These are phyloP conservation scores for Gossypium arboreum DNA, from an alignment of 345 rosid genomes.

Conservation along the genomic window DNA sequence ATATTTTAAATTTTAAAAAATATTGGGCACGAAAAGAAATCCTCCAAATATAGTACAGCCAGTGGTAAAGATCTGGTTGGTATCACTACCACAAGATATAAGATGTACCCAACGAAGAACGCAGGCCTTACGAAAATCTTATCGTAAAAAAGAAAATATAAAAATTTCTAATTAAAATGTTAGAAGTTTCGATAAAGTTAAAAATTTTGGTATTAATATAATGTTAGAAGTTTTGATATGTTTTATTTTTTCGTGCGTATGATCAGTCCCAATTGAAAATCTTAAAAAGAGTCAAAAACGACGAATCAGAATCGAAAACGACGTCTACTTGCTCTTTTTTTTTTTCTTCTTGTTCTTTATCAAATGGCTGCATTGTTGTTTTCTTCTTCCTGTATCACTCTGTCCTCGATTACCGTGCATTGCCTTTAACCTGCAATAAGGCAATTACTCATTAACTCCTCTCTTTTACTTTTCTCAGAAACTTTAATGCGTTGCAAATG, in stretches of 20 bases:
- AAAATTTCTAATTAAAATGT: too few species aligned
- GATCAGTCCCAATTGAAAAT: background rate
- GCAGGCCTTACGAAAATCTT: too few species aligned
- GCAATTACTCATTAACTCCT: background rate
- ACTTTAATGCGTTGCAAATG: slow-evolving; percentile 22
- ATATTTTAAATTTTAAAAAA: too few species aligned
- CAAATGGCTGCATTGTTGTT: slow-evolving; percentile 15
- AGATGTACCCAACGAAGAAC: background rate
- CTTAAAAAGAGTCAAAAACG: background rate
- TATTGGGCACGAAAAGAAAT: background rate
- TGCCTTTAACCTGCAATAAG: slow-evolving; percentile 16
- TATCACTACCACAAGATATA: background rate
- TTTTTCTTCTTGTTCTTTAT: background rate
- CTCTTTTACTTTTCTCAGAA: background rate
- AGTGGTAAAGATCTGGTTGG: background rate
- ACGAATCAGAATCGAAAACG: slow-evolving; percentile 17
- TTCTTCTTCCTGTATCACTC: background rate
- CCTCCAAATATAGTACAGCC: background rate
- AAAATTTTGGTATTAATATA: too few species aligned
- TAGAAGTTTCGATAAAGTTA: too few species aligned
- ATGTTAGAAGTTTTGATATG: too few species aligned
- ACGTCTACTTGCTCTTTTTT: background rate
- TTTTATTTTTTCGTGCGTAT: too few species aligned
- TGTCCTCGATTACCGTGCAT: slow-evolving; percentile 22
- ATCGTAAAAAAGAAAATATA: too few species aligned